Evolutionary conservation across 192 early-diverging fungal species (phyloP).

Genomic region (Linnemannia elongata): DNA sequence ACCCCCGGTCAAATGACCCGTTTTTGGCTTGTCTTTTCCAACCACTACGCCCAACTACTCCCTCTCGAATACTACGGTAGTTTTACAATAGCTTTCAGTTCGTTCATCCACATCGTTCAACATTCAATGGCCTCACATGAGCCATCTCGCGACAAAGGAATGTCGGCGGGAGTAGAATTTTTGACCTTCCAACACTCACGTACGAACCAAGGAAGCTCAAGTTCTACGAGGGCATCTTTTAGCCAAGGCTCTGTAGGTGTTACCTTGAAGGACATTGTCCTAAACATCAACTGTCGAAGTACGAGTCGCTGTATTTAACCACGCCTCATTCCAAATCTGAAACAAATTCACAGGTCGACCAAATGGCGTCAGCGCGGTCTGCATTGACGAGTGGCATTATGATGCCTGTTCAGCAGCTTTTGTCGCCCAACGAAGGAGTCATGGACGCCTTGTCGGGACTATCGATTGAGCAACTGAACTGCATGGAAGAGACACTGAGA

Average conservation of each 20-base stretch:
- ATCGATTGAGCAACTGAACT: background rate
- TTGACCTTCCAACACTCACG: background rate
- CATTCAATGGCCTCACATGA: background rate
- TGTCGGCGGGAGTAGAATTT: background rate
- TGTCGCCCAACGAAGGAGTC: background rate
- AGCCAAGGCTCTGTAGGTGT: background rate
- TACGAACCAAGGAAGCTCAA: background rate
- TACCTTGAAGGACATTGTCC: background rate
- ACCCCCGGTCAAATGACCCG: background rate
- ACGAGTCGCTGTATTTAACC: background rate
- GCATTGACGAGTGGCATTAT: background rate
- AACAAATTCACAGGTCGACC: background rate
- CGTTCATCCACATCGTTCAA: background rate
- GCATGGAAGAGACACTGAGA: slow-evolving; percentile 4
- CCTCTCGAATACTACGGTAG: background rate
- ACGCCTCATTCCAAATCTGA: background rate
- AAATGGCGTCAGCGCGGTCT: background rate
- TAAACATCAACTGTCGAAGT: background rate
- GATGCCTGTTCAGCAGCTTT: slow-evolving; percentile 11
- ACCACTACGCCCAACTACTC: background rate
- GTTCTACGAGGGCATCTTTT: background rate
- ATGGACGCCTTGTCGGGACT: background rate
- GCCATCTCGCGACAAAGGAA: background rate
- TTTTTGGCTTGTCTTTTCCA: background rate
- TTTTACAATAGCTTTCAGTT: background rate